These are phyloP conservation scores for Beauveria scarabaeidicola DNA, from an alignment of 2,329 filamentous ascomycete species.

Conservation along the genomic window DNA sequence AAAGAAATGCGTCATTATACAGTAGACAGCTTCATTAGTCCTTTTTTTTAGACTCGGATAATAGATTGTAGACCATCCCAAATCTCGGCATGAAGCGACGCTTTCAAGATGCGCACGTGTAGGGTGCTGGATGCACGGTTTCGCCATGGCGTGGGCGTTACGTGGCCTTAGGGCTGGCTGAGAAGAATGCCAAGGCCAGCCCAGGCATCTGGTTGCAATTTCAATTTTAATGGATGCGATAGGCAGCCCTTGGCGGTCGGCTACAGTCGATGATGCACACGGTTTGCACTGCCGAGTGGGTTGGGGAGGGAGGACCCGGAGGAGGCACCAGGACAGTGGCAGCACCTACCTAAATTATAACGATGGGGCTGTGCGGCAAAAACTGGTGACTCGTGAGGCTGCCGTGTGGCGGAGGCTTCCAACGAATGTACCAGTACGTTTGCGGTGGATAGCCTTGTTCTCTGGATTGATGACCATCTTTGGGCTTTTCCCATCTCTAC, in stretches of 20 bases:
- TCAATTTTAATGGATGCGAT: background rate
- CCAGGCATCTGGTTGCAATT: background rate
- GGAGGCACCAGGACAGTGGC: no score
- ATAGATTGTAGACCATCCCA: background rate
- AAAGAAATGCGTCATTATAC: background rate
- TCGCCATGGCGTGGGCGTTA: background rate
- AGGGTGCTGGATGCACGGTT: background rate
- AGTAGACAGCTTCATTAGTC: background rate
- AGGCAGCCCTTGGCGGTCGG: background rate
- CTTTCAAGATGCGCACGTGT: background rate
- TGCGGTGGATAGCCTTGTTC: background rate
- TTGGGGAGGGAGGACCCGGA: no score
- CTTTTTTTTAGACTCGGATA: background rate
- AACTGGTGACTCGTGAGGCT: background rate
- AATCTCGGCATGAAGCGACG: background rate
- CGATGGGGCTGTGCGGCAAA: conserved; percentile 5
- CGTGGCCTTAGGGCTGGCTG: conserved; percentile 5
- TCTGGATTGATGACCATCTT: background rate
- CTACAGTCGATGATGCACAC: background rate
- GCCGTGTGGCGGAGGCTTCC: conserved; percentile 2
- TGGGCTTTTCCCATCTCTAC: background rate
- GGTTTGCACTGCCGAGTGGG: conserved; percentile 4
- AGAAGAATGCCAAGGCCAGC: background rate
- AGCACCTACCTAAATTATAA: no score
- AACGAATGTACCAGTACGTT: background rate